Percentiles rank a stretch among this genome's conserved stretches.
Conservation (phyloP, 257 asterid species). For the Solanum sejunctum region DNA sequence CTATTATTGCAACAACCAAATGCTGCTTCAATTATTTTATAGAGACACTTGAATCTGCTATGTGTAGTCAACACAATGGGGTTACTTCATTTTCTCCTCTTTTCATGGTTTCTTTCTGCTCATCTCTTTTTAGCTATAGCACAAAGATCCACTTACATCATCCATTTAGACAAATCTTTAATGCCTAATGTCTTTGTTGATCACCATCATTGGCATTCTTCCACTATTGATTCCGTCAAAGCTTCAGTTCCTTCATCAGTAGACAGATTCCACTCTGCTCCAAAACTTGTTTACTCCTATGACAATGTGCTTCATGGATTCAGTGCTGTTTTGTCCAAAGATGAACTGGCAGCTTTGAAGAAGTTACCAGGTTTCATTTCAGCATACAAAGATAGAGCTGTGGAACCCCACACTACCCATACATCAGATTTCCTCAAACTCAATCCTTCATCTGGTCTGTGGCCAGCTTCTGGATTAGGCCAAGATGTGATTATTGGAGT, state of each 20-base stretch:
- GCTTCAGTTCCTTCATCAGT: not conserved
- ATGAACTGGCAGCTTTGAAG: not conserved
- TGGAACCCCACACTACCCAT: constrained; percentile 7
- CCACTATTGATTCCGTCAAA: not conserved
- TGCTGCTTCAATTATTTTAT: not conserved
- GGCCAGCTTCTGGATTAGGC: constrained; percentile 14
- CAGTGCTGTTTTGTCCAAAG: constrained; percentile 4
- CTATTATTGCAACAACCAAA: not conserved
- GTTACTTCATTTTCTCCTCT: not conserved
- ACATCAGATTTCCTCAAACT: constrained; percentile 9
- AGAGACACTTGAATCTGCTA: not conserved
- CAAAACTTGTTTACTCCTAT: not conserved
- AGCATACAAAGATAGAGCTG: constrained; percentile 1
- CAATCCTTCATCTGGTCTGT: constrained; percentile 6
- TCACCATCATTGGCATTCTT: constrained; percentile 13
- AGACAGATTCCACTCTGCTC: not conserved
- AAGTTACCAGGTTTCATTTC: constrained; percentile 7
- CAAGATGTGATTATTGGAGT: constrained; percentile 10
- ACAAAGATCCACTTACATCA: constrained; percentile 9
- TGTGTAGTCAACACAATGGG: not conserved
- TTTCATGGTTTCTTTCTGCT: not conserved
- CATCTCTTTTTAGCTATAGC: not conserved
- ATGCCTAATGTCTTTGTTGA: constrained; percentile 10
- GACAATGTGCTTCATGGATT: constrained; percentile 10
- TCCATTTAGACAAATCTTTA: constrained; percentile 7